phyloP scores from a whole-genome alignment of 2,329 filamentous ascomycete species.

The Nemania sp. region DNA sequence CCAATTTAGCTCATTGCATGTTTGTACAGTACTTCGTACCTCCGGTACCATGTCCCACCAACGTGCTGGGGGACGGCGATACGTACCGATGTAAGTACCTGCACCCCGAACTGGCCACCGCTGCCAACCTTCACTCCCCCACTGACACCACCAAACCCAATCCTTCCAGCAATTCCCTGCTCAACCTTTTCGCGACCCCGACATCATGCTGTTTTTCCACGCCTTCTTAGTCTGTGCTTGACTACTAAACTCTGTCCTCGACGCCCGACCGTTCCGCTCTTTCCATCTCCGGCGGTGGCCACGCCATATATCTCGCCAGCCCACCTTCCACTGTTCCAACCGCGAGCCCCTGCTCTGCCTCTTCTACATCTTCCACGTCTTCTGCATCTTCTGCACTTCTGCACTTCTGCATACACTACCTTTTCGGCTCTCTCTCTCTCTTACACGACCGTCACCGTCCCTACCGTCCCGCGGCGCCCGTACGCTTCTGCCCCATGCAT shows the following conservation, averaged over 20 bases:
- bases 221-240: constrained; percentile 15
- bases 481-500: constrained; percentile 25
- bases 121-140: constrained; percentile 19
- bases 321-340: background rate
- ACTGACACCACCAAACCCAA: constrained; percentile 21
- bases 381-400: background rate
- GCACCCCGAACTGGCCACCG: constrained; percentile 22
- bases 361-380: background rate
- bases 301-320: background rate
- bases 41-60: constrained; percentile 12
- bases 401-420: background rate
- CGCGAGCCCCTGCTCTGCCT: constrained; percentile 7
- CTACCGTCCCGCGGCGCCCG: constrained; percentile 12
- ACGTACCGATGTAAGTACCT: constrained; percentile 14
- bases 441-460: constrained; percentile 8
- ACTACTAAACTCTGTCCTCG: constrained; percentile 21
- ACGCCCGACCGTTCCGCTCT: constrained; percentile 3
- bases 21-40: constrained; percentile 3
- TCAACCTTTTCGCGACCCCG: constrained; percentile 24
- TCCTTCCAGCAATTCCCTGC: constrained; percentile 24
- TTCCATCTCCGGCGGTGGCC: constrained; percentile 2
- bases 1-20: constrained; percentile 17
- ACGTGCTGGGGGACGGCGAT: constrained; percentile 20
- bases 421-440: background rate
- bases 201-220: constrained; percentile 17